These are phyloP conservation scores for Kuraishia ogatae DNA, from an alignment of 805 yeast species.

Conservation along the genomic window DNA sequence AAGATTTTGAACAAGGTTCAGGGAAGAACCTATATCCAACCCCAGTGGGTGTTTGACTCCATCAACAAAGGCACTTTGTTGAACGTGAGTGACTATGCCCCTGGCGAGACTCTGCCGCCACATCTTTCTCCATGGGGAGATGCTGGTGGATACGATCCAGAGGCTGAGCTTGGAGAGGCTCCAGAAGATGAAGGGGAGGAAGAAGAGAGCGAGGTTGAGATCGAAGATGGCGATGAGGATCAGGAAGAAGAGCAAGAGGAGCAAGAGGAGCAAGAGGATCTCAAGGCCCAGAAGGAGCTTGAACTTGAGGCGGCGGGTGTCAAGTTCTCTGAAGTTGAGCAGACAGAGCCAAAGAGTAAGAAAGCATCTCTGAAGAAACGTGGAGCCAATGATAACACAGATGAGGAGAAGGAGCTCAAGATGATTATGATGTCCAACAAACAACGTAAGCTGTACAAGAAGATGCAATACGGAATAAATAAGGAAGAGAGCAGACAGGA, in stretches of 20 bases:
- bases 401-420: conserved; percentile 84
- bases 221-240: conserved; percentile 38
- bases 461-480: conserved; percentile 87
- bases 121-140: conserved; percentile 99
- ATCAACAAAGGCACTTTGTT: conserved; percentile 69
- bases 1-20: conserved; percentile 65
- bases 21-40: conserved; percentile 92
- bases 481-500: conserved; percentile 74
- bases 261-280: conserved; percentile 44
- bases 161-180: conserved; percentile 34
- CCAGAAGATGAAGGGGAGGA: conserved; percentile 35
- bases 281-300: conserved; percentile 66
- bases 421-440: conserved; percentile 97
- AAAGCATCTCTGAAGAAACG: conserved; percentile 27
- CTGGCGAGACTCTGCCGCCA: conserved; percentile 94
- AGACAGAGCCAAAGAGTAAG: conserved; percentile 21
- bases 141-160: conserved; percentile 83
- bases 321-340: conserved; percentile 52
- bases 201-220: conserved; percentile 42
- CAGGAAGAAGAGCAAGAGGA: conserved; percentile 45
- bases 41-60: conserved; percentile 96
- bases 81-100: conserved; percentile 77
- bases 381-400: conserved; percentile 37
- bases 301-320: conserved; percentile 90
- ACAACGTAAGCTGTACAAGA: conserved; percentile 87